Conservation (phyloP, 495 filamentous ascomycete species). For the Xylaria castorea region DNA sequence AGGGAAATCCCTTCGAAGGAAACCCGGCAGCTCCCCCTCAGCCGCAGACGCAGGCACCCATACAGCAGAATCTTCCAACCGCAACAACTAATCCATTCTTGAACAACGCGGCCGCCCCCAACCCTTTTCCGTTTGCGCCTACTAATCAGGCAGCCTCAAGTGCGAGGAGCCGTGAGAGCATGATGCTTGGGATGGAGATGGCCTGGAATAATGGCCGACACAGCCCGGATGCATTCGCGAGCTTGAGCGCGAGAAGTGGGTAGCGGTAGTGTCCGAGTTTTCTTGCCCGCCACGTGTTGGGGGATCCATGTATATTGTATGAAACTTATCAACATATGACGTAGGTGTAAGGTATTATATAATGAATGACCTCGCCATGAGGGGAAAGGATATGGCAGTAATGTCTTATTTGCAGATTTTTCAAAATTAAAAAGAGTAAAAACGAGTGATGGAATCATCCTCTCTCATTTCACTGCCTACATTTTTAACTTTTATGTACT, state of each 20-base stretch:
- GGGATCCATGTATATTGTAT: slow-evolving; percentile 22
- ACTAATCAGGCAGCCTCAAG: slow-evolving; percentile 49
- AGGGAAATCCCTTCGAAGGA: slow-evolving; percentile 27
- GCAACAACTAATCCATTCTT: slow-evolving; percentile 59
- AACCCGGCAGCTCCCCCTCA: slow-evolving; percentile 30
- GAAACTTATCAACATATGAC: slow-evolving; percentile 13
- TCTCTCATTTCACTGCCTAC: background rate
- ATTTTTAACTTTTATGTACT: background rate
- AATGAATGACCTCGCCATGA: slow-evolving; percentile 12
- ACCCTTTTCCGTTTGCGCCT: slow-evolving; percentile 28
- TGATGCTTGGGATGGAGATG: slow-evolving; percentile 74
- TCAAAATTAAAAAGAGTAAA: background rate
- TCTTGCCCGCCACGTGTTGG: background rate
- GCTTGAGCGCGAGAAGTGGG: slow-evolving; percentile 70
- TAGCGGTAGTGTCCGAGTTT: slow-evolving; percentile 7
- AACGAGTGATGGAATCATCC: background rate
- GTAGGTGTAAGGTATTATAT: slow-evolving; percentile 19
- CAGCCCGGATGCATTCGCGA: slow-evolving; percentile 97
- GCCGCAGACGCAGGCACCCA: slow-evolving; percentile 29
- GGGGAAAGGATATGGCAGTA: slow-evolving; percentile 5
- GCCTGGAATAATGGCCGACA: slow-evolving; percentile 79
- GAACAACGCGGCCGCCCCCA: slow-evolving; percentile 28
- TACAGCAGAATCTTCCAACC: slow-evolving; percentile 26
- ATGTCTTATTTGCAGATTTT: slow-evolving; percentile 11
- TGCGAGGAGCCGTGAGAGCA: slow-evolving; percentile 82